Evolutionary conservation across 129 eudicot species (phyloP).

Genomic region (Flaveria robusta): DNA sequence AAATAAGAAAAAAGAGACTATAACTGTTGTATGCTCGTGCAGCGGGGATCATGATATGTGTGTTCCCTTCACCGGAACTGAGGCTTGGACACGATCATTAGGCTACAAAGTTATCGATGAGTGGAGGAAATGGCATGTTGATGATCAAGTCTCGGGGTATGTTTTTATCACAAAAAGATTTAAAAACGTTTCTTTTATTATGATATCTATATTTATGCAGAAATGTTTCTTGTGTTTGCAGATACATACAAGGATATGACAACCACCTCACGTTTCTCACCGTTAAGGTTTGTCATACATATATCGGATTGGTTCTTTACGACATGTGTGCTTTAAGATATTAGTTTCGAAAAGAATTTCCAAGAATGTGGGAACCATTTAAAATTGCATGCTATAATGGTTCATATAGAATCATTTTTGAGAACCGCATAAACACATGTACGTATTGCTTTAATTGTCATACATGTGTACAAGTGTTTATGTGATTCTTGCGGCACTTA

Average conservation of each 20-base stretch:
- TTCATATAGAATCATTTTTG: not conserved
- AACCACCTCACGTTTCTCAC: conserved; percentile 75
- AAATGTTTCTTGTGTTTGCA: conserved; percentile 29
- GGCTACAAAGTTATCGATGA: conserved; percentile 73
- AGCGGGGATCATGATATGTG: conserved; percentile 99
- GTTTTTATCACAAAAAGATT: conserved; percentile 6
- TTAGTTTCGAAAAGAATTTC: not conserved
- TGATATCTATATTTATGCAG: not conserved
- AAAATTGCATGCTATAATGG: not conserved
- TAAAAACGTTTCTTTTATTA: not conserved
- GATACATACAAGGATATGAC: conserved; percentile 73
- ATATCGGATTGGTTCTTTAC: conserved; percentile 2
- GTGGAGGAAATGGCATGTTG: conserved; percentile 86
- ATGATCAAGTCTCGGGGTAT: conserved; percentile 92
- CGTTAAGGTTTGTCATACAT: conserved; percentile 57
- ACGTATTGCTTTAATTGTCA: not conserved
- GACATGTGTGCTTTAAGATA: not conserved
- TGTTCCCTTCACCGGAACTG: conserved; percentile 91
- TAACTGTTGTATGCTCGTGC: conserved; percentile 21
- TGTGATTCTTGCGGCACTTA: not conserved
- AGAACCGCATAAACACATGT: not conserved
- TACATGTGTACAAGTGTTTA: not conserved
- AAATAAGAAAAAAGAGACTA: not conserved
- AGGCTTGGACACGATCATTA: conserved; percentile 91
- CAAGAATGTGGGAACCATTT: not conserved